Percentiles rank a stretch among this genome's conserved stretches.
These are phyloP conservation scores for Filobasidium wieringae DNA, from an alignment of 768 basidiomycete species.

Conservation along the genomic window DNA sequence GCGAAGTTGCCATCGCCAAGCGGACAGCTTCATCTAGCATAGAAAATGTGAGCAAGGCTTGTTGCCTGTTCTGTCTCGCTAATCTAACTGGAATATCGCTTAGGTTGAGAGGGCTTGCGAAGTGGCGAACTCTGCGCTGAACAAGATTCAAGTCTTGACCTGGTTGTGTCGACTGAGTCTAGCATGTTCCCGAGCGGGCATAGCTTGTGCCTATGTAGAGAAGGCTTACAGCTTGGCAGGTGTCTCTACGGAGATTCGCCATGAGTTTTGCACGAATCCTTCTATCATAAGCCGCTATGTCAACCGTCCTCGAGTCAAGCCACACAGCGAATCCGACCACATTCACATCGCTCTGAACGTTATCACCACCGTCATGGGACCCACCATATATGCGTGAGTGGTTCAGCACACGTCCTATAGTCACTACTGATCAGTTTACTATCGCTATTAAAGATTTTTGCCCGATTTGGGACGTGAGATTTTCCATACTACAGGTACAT, in stretches of 20 bases:
- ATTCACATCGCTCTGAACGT: not conserved
- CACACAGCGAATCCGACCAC: not conserved
- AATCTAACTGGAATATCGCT: not conserved
- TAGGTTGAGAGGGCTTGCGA: not conserved
- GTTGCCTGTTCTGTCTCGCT: not conserved
- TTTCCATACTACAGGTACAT: not conserved
- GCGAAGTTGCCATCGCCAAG: constrained; percentile 4
- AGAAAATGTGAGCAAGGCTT: not conserved
- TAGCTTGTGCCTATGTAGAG: not conserved
- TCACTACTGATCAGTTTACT: not conserved
- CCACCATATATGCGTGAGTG: not conserved
- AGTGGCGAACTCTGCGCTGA: not conserved
- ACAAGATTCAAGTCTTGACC: constrained; percentile 5
- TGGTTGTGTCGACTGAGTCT: not conserved
- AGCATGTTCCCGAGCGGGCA: not conserved
- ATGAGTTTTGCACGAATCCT: not conserved
- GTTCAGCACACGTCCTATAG: not conserved
- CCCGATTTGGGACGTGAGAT: not conserved
- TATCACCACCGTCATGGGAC: not conserved
- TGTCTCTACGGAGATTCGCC: not conserved
- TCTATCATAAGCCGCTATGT: not conserved
- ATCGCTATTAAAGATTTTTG: not conserved
- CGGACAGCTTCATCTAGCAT: not conserved
- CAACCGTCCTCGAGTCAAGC: not conserved
- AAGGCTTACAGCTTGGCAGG: not conserved